Evolutionary conservation across 179 eudicot species (phyloP).

Genomic region (Camellia oleifera): DNA sequence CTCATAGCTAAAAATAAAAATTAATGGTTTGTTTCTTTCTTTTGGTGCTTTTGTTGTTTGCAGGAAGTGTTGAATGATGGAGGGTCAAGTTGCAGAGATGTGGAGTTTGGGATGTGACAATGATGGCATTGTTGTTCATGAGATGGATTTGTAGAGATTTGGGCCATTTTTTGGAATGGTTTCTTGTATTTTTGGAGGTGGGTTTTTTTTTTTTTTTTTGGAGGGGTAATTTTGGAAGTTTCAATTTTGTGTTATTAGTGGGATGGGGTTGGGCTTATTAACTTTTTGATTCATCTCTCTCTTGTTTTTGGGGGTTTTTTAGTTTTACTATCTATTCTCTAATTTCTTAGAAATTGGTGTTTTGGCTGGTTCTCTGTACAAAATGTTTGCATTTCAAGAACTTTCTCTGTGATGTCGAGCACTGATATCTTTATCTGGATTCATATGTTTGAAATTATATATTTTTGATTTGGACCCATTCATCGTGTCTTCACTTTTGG

Average conservation of each 20-base stretch:
- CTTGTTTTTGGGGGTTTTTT: conserved; percentile 3
- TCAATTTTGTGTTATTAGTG: not conserved
- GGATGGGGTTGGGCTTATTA: not conserved
- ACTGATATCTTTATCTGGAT: not conserved
- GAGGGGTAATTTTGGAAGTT: conserved; percentile 1
- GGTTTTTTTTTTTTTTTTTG: not conserved
- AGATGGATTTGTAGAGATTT: conserved; percentile 15
- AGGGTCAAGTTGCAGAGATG: conserved; percentile 36
- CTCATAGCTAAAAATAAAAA: not conserved
- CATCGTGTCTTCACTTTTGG: not conserved
- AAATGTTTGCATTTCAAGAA: conserved; percentile 9
- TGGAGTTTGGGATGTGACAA: conserved; percentile 39
- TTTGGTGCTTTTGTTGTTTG: not conserved
- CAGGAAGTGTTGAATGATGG: conserved; percentile 41
- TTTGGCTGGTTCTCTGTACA: conserved; percentile 10
- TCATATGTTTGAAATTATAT: not conserved
- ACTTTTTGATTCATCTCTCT: not conserved
- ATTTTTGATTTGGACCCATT: not conserved
- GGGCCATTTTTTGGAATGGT: not conserved
- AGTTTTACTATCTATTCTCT: not conserved
- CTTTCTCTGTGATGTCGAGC: not conserved
- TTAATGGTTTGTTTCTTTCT: not conserved
- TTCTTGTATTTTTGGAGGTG: not conserved
- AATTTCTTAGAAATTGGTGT: conserved; percentile 12
- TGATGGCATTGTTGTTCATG: not conserved